Evolutionary conservation across 2,329 filamentous ascomycete species (phyloP), one percentile per base, ranked within the genome.

Genomic region (Rachicladosporium sp.): DNA sequence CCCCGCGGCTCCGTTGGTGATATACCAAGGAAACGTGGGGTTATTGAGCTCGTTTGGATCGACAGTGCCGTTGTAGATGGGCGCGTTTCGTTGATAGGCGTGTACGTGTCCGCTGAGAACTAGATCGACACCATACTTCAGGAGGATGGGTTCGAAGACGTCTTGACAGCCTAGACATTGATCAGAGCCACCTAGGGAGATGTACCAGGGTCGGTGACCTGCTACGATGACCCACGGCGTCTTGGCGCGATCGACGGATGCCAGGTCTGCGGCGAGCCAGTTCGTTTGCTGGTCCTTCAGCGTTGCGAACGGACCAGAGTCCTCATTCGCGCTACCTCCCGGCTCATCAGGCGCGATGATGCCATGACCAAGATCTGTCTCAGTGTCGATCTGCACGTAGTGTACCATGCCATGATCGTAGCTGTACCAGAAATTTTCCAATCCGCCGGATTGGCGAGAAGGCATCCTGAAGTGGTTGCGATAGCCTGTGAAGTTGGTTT

Each of bases 401-500:
- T 71, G 69, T 2, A 64, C 66, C 30, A 71, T 59, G 27, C 69
- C 69, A 45, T 71, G 68, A 54, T 72, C 67, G 46, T 69, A 72
- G 2, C 65, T 69, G 63, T 65, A 48, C 68, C 68, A 71, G 49
- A 70, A 67, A 57, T 69, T 70, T 38, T 65, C 60, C 9, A 70
- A 63, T n/a, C 68, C 68, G 2, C 64, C 63, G 6, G 59, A 62
- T 44, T 68, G 64, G 1, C 47, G 43, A n/a, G 66, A 66, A 1
- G 68, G 66, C 65, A 70, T 71, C 37, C 63, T 61, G 60, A 71
- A 72, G 35, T 67, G 66, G 51, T 71, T 58, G 45, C 67, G 64
- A 52, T 59, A 70, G 4, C 65, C 63, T 10, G 67, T 70, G 52
- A 66, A 70, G 54, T 70, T 70, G 51, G 63, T 69, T 48, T 65